Evolutionary conservation across 805 yeast species (phyloP).

Genomic region (Pichia nakasei): DNA sequence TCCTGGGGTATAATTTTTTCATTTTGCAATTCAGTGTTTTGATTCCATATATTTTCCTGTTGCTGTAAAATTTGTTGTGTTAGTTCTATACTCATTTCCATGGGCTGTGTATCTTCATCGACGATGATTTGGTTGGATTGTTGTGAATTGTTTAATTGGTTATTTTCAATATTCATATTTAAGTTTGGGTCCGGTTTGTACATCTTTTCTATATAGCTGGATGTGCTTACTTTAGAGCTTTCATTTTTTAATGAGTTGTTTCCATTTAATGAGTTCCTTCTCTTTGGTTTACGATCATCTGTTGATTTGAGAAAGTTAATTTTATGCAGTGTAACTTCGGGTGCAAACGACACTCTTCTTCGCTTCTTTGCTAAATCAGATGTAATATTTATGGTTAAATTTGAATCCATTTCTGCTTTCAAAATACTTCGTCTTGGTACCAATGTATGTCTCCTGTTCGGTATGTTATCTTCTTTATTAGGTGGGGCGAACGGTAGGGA

Average conservation of each 20-base stretch:
- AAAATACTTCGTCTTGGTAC: slow-evolving; percentile 32
- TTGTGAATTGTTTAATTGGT: background rate
- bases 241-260: background rate
- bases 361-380: slow-evolving; percentile 21
- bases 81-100: slow-evolving; percentile 22
- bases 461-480: background rate
- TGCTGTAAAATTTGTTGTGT: slow-evolving; percentile 17
- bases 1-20: background rate
- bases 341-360: slow-evolving; percentile 70
- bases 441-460: slow-evolving; percentile 27
- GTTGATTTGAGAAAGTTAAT: slow-evolving; percentile 7
- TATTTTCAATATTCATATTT: background rate
- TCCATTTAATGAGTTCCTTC: slow-evolving; percentile 5
- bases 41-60: slow-evolving; percentile 6
- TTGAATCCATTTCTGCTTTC: slow-evolving; percentile 25
- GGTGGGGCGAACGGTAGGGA: slow-evolving; percentile 1
- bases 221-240: slow-evolving; percentile 1
- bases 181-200: background rate
- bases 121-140: slow-evolving; percentile 5
- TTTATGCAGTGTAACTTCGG: slow-evolving; percentile 60
- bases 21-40: background rate
- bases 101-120: slow-evolving; percentile 22
- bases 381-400: slow-evolving; percentile 31
- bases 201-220: slow-evolving; percentile 3
- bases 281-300: slow-evolving; percentile 7